Base-by-base conservation (phyloP, 345 rosid genomes). In the Litchi chinensis region DNA sequence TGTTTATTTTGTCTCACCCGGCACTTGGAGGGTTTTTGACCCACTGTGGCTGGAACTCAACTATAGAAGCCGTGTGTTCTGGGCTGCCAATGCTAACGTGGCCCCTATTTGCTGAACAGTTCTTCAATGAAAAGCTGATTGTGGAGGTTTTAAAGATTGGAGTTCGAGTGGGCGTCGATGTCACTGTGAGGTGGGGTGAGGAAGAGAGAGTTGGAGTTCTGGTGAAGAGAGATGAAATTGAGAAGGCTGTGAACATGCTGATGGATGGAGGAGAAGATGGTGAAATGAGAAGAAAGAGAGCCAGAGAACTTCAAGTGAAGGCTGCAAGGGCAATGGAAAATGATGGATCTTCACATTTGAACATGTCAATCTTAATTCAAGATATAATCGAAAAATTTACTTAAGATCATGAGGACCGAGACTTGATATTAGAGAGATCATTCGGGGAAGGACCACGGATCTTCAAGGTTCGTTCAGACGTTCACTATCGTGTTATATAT, bases 41-140 rank as follows among this genome's bases (percentile, higher is more conserved):
- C 0, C 98, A 94, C 41, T 91, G 97, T 12, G 98, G 98, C 5
- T 94, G 98, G 98, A 94, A 94, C 84, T 94, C 98, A 39, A 88
- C 92, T 0, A 52, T 89, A 15, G 98, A 94, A 82, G 93, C 90
- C 4, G 68, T 93, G 6, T 86, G 86, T 73, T 75, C 78, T 0
- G 93, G 92, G 18, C 73, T 94, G 63, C 98, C 97, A 0, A 77
- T 94, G 91, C 86, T 94, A 77, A 91, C 98, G 5, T 94, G 97
- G 95, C 98, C 98, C 0, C 76, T 88, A 5, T 90, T 90, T 52
- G 78, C 93, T 2, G 97, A 94, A 78, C 98, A 94, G 62, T 94
- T 94, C 79, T 64, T 87, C 8, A 94, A 94, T 7, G 97, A 94
- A 83, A 92, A 88, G 80, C 77, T 93, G 0, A 63, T 91, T 0